Evolutionary conservation across 495 filamentous ascomycete species (phyloP), one percentile per base, ranked within the genome.

Genomic region (Parathielavia hyrcaniae): DNA sequence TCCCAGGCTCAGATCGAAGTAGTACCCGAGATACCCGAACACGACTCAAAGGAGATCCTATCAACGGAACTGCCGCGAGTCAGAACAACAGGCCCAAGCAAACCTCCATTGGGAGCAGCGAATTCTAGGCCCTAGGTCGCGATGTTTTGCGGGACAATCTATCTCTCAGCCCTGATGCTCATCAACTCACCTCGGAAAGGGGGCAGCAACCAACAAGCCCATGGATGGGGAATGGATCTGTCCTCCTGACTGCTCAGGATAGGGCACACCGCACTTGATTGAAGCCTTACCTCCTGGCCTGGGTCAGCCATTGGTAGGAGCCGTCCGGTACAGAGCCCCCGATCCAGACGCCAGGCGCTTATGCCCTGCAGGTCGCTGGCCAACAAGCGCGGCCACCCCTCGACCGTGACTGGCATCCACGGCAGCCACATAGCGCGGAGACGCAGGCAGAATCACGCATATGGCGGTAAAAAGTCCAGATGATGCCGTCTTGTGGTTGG

Each of bases 361-460:
- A 56, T 47, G 53, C 30, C 53, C 26, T 30, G 53, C 53, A 56
- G n/a, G 19, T 8, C 26, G 3, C 44, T 34, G 53, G 34, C 53
- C 53, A 47, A 46, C 43, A 35, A 47, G 16, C 11, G 13, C 41
- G 32, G 19, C 43, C 53, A 19, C n/a, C 11, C 30, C 7, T 32
- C 26, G 23, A 46, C 38, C 38, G n/a, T n/a, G n/a, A 38, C 6
- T 2, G 4, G 35, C 40, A 38, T 14, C 32, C 9, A 19, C 47
- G 19, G 19, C 44, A 46, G 23, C 19, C 44, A 46, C 44, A 46
- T 19, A 32, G 36, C n/a, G 22, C 32, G 38, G n/a, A 36, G 32
- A 22, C n/a, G 36, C 3, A 39, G 10, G 17, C 6, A 19, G 43
- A 17, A 45, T 38, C 23, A 7, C 14, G 8, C 44, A 12, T 14